Percentiles rank a stretch among this genome's conserved stretches.
Conservation (phyloP, 768 basidiomycete species). For the Auriscalpium microsporum region DNA sequence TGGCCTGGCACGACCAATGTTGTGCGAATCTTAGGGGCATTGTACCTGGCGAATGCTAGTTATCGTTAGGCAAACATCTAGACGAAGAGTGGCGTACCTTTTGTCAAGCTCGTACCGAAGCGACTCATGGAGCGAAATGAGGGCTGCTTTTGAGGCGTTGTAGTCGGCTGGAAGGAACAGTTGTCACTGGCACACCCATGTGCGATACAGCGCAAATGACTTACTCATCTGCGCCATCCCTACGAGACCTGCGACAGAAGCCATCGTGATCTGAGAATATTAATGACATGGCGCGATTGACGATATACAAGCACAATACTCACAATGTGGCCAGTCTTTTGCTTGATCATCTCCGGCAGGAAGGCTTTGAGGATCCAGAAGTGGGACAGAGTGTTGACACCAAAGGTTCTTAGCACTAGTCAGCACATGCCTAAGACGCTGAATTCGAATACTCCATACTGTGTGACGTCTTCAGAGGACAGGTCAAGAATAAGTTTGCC, state of each 20-base stretch:
- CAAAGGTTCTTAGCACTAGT: conserved; percentile 61
- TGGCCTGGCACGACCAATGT: conserved; percentile 81
- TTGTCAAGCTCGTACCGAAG: conserved; percentile 85
- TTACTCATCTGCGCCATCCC: conserved; percentile 72
- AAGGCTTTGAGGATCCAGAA: conserved; percentile 93
- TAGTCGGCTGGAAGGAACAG: conserved; percentile 60
- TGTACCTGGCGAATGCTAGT: conserved; percentile 38
- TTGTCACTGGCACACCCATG: neutral
- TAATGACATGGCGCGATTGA: neutral
- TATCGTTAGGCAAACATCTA: conserved; percentile 1
- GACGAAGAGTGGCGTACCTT: conserved; percentile 33
- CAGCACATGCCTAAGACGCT: neutral
- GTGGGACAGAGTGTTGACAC: conserved; percentile 80
- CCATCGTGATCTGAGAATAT: conserved; percentile 54
- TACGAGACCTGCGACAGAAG: conserved; percentile 65
- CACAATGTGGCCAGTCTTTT: conserved; percentile 79
- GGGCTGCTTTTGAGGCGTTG: conserved; percentile 87
- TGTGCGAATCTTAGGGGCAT: conserved; percentile 72
- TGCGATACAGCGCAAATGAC: conserved; percentile 18
- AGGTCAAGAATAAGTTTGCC: conserved; percentile 83
- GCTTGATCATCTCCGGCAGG: conserved; percentile 77
- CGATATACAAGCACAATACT: conserved; percentile 18
- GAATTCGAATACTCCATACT: conserved; percentile 39
- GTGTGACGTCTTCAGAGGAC: conserved; percentile 63
- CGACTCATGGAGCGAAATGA: conserved; percentile 71